Base-by-base conservation (phyloP, 2,329 filamentous ascomycete genomes). In the Apiospora marii region DNA sequence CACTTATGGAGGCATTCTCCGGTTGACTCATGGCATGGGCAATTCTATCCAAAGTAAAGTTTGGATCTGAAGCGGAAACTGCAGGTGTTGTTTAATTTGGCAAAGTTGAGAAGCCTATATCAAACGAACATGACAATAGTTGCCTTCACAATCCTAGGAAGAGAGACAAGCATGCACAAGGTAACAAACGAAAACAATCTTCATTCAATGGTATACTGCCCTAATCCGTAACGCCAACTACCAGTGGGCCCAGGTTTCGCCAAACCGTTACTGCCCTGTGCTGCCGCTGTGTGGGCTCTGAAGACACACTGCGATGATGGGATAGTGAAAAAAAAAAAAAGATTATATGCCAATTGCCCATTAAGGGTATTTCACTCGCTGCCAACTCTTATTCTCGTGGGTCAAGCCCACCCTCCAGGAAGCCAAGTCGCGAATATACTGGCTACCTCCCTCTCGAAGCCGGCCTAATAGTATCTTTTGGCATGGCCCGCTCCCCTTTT, bases 181-280 rank as follows among this genome's bases (percentile, higher is more conserved):
- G 30, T 64, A 41, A 64, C 58, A 64, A 64, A 41, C 58, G 58
- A 64, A 64, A 64, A 12, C 34, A 64, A 64, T 64, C 30, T 64
- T 41, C 58, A 64, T 64, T 64, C 74, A 76, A 77, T 81, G 79
- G 79, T 81, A 81, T 81, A 80, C 78, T 74, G 76, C 76, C 77
- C 76, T 74, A 73, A 77, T 77, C 78, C 78, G 75, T 75, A 72
- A 81, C 80, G 79, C 79, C 79, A 79, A 75, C 75, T 78, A 76
- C 58, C 58, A 34, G 58, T 64, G 77, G 75, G 74, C 77, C 75
- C 74, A 75, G 73, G 75, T 76, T 76, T 77, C 76, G 73, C 77
- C 77, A 71, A 74, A 73, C 48, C 72, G 70, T 73, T 72, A 74
- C 10, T 70, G 73, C 73, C 71, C 70, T 75, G 72, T 74, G 74